Evolutionary conservation across 2,329 filamentous ascomycete genomes (phyloP), one percentile per base, ranked within the genome.

Genomic region (Lanzia echinophila): DNA sequence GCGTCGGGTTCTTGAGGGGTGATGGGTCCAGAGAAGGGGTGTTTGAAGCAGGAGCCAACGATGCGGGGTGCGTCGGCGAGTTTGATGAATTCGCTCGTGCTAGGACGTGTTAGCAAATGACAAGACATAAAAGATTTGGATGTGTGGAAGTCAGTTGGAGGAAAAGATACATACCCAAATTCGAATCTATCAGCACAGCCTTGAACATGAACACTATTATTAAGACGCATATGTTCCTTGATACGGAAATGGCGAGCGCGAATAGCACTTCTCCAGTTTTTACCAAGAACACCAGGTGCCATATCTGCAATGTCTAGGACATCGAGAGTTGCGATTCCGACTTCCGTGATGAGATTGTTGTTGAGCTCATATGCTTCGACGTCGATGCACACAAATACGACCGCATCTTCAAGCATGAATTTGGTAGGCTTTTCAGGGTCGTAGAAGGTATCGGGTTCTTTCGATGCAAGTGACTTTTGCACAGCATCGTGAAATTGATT

Each of bases 241-340:
- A 95, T 82, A 47, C 88, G 82, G 57, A 96, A 81, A 68, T 99
- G 94, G 24, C 86, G 79, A 12, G 79, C 81, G 31, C 80, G 73
- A 59, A 96, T 86, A 48, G 77, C 69, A 0, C 72, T 62, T 59
- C 81, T 79, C 90, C 91, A 96, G 36, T 82, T 76, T 39, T 72
- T 62, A 3, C 84, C 88, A 24, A 73, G 69, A 2, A 72, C 63
- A 0, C 88, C 88, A 2, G 88, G 87, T 0, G 79, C 63, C 0
- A 83, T 57, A 7, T 68, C 71, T 1, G 70, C 62, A 20, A 90
- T 66, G 36, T 78, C 69, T 4, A 69, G 62, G 1, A 87, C 90
- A 67, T 97, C 90, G 0, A 97, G 75, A 2, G 85, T 84, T 1
- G 89, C 85, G 39, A 99, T 75, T 1, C 94, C 94, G 38, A 99